Evolutionary conservation across 2,329 filamentous ascomycete species (phyloP).

Genomic region (Penicillium fuscoglaucum): DNA sequence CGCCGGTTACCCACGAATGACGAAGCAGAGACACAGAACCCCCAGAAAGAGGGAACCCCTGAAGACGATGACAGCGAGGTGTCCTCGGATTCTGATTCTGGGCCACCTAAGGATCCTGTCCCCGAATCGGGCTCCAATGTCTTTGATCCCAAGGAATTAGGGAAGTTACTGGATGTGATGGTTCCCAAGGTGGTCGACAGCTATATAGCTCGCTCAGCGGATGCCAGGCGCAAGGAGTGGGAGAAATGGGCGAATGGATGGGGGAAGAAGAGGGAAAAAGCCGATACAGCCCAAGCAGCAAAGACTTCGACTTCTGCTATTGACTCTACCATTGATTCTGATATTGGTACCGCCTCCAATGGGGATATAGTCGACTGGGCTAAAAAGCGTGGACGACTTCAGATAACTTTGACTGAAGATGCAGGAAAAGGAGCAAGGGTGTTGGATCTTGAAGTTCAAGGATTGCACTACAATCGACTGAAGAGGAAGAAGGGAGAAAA

Average conservation of each 20-base stretch:
- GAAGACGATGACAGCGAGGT: not conserved
- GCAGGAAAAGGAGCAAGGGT: not conserved
- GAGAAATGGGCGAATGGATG: not conserved
- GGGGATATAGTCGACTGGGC: not conserved
- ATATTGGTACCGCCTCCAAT: not conserved
- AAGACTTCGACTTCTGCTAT: not conserved
- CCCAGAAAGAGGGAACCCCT: not conserved
- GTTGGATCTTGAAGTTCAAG: conserved; percentile 3
- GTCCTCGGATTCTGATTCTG: not conserved
- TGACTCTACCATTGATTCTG: not conserved
- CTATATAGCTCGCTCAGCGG: not conserved
- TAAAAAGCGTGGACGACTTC: not conserved
- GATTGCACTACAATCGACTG: not conserved
- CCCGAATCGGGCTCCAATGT: too few relatives aligned
- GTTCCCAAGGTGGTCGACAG: not conserved
- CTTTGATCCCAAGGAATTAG: not conserved
- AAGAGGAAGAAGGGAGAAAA: not conserved
- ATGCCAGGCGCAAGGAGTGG: not conserved
- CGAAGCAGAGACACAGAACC: not conserved
- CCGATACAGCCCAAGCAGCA: too few relatives aligned
- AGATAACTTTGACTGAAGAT: not conserved
- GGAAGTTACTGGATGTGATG: not conserved
- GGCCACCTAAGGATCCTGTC: too few relatives aligned
- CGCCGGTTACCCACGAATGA: conserved; percentile 17
- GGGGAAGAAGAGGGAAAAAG: not conserved